Conservation (phyloP, 164 flowering plant species). For the Sextonia rubra region DNA sequence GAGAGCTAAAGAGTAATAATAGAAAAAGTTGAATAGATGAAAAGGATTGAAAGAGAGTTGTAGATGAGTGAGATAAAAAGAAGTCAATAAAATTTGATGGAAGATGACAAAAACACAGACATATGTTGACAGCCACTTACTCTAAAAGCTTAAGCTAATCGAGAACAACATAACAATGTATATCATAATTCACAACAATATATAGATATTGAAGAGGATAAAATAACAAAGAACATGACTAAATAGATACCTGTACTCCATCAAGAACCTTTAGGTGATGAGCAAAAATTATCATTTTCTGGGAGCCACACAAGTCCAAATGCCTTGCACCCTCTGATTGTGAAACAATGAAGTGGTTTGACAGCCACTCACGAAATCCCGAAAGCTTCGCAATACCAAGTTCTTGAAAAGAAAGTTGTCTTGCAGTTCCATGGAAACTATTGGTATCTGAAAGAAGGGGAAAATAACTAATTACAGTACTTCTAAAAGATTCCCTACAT, state of each 20-base stretch:
- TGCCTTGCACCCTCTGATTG: constrained; percentile 34
- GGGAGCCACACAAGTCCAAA: constrained; percentile 32
- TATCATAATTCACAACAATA: no score
- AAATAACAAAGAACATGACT: not conserved
- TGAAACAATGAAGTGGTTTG: constrained; percentile 60
- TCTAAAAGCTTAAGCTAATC: no score
- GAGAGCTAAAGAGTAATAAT: no score
- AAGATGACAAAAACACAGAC: not conserved
- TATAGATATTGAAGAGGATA: not conserved
- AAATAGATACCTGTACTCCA: constrained; percentile 60
- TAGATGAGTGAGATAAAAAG: no score
- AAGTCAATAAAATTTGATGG: no score
- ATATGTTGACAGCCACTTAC: not conserved
- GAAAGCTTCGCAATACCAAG: constrained; percentile 85
- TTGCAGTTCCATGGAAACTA: constrained; percentile 17
- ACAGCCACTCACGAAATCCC: constrained; percentile 86
- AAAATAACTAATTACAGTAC: not conserved
- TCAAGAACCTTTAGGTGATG: constrained; percentile 92
- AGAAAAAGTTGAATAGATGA: not conserved
- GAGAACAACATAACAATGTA: no score
- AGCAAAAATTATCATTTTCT: constrained; percentile 89
- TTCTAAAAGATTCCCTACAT: not conserved
- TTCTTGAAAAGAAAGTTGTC: constrained; percentile 53
- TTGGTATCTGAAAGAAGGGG: constrained; percentile 35
- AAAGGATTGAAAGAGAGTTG: not conserved